These are phyloP conservation scores for Alternaria rosae DNA, from an alignment of 2,329 filamentous ascomycete genomes.

Conservation along the genomic window DNA sequence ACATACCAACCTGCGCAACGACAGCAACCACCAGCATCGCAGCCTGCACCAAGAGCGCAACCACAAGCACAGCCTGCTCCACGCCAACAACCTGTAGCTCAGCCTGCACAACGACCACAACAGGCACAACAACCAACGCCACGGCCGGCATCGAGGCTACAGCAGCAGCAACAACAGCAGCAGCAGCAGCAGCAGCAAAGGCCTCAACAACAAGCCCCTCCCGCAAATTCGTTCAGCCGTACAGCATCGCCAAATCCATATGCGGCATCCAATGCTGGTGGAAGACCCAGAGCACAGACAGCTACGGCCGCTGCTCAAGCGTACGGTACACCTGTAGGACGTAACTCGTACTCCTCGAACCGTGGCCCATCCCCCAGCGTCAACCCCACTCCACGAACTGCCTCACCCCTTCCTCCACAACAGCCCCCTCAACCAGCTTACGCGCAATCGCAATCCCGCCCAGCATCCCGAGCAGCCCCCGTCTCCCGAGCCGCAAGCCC, in stretches of 20 bases:
- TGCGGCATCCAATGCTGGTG: slow-evolving; percentile 43
- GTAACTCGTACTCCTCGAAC: slow-evolving; percentile 48
- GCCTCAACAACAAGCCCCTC: slow-evolving; percentile 11
- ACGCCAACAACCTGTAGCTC: slow-evolving; percentile 8
- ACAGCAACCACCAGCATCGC: slow-evolving; percentile 3
- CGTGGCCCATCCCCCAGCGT: slow-evolving; percentile 51
- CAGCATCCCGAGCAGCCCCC: slow-evolving; percentile 42
- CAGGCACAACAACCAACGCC: slow-evolving; percentile 6
- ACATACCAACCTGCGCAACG: slow-evolving; percentile 14
- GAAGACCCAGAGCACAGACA: slow-evolving; percentile 49
- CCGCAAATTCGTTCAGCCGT: slow-evolving; percentile 21
- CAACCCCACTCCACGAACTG: slow-evolving; percentile 45
- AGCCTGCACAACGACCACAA: not conserved
- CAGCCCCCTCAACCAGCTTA: slow-evolving; percentile 51
- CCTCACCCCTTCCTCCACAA: slow-evolving; percentile 51
- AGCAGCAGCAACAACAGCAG: slow-evolving; percentile 5
- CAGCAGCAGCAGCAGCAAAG: slow-evolving; percentile 7
- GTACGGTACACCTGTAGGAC: slow-evolving; percentile 41
- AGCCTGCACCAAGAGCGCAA: slow-evolving; percentile 10
- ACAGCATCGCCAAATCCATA: slow-evolving; percentile 70
- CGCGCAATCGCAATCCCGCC: slow-evolving; percentile 33
- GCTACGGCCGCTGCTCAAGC: slow-evolving; percentile 44
- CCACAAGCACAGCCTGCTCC: slow-evolving; percentile 7
- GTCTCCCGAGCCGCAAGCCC: slow-evolving; percentile 59
- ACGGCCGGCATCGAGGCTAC: slow-evolving; percentile 7